These are phyloP conservation scores for Yamadazyma jaroonii DNA, from an alignment of 1,139 yeast species.

Conservation along the genomic window DNA sequence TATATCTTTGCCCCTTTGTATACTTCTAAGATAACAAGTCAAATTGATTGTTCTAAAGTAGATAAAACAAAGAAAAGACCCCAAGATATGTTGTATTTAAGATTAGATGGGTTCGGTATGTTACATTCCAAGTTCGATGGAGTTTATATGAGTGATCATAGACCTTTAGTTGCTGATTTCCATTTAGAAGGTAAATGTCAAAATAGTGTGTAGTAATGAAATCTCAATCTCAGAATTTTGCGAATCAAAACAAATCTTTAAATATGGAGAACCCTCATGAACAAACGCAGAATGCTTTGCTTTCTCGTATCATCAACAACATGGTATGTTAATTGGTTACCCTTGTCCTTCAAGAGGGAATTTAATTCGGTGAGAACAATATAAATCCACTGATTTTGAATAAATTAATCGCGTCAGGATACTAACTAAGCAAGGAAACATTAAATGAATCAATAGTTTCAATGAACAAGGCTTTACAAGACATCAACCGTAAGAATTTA, in stretches of 20 bases:
- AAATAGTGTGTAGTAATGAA: not conserved
- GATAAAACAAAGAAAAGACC: constrained; percentile 9
- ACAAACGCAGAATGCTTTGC: constrained; percentile 74
- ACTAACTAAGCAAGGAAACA: constrained; percentile 43
- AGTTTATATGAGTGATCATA: constrained; percentile 49
- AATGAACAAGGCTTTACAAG: constrained; percentile 59
- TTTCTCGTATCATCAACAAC: constrained; percentile 73
- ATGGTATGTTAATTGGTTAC: constrained; percentile 51
- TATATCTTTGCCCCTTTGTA: constrained; percentile 45
- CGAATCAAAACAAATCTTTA: constrained; percentile 3
- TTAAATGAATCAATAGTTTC: constrained; percentile 69
- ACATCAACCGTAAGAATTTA: constrained; percentile 64
- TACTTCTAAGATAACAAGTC: constrained; percentile 22
- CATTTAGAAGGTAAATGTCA: constrained; percentile 8
- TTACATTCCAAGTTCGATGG: constrained; percentile 46
- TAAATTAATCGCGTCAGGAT: not conserved
- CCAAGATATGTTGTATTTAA: constrained; percentile 17
- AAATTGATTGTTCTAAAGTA: constrained; percentile 16
- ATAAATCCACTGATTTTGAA: no score
- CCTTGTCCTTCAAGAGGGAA: no score
- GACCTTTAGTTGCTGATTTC: constrained; percentile 52
- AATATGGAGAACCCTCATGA: constrained; percentile 88
- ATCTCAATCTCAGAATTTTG: not conserved
- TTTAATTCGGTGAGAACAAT: no score
- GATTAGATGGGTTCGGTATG: constrained; percentile 38